phyloP scores from a whole-genome alignment of 305 asterid genomes.

The Solanum hybrid region DNA sequence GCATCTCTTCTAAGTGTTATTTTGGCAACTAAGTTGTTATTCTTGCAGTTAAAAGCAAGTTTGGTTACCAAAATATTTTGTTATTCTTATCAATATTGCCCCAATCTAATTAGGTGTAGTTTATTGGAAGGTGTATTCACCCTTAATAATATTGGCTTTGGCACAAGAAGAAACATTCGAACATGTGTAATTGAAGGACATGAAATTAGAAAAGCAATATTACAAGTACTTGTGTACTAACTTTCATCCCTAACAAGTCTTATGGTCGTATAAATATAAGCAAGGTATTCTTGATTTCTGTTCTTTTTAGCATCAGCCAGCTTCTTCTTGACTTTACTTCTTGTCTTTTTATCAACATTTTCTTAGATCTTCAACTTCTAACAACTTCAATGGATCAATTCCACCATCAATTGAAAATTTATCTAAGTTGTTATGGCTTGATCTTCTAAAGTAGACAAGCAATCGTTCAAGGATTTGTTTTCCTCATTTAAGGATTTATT shows the following conservation, averaged over 20 bases:
- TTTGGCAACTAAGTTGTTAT: background rate
- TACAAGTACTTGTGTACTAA: background rate
- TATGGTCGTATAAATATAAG: background rate
- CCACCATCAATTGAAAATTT: slow-evolving; percentile 68
- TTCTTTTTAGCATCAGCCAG: background rate
- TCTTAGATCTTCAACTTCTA: slow-evolving; percentile 56
- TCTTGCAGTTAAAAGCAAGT: background rate
- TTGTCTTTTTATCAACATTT: background rate
- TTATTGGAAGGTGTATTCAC: background rate
- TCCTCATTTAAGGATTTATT: background rate
- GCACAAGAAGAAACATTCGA: background rate
- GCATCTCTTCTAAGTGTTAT: background rate
- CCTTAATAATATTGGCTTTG: background rate
- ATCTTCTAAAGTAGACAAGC: background rate
- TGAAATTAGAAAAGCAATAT: too few species aligned
- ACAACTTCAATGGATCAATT: slow-evolving; percentile 60
- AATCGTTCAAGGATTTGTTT: background rate
- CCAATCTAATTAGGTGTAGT: background rate
- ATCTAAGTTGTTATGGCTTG: slow-evolving; percentile 61
- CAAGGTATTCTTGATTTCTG: background rate
- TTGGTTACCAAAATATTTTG: background rate
- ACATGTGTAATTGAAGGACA: background rate
- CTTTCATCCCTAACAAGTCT: background rate
- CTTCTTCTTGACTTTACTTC: background rate
- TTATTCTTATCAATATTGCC: background rate